phyloP scores from a whole-genome alignment of 257 asterid species.

The Haberlea rhodopensis region DNA sequence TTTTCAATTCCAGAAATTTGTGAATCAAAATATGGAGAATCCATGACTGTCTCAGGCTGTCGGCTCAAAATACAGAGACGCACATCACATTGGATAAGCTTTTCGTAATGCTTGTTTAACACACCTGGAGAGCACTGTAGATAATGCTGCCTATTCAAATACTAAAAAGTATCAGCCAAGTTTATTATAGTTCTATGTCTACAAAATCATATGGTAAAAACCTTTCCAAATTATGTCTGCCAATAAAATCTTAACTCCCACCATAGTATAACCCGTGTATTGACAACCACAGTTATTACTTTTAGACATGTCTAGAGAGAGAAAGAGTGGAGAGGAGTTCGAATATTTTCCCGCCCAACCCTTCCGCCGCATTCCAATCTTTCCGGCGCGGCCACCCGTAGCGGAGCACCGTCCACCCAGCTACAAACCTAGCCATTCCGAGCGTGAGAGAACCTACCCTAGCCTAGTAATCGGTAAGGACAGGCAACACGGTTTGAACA shows the following conservation, averaged over 20 bases:
- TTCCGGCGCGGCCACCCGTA: too few relatives aligned
- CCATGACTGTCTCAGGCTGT: constrained; percentile 50
- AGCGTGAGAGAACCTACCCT: too few relatives aligned
- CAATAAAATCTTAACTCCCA: not conserved
- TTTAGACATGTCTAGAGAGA: too few relatives aligned
- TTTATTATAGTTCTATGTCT: not conserved
- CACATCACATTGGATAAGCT: constrained; percentile 67
- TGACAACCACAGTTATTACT: too few relatives aligned
- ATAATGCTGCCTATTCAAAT: constrained; percentile 59
- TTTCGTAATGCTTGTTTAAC: constrained; percentile 74
- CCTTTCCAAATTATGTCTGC: constrained; percentile 9
- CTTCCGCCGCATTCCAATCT: too few relatives aligned
- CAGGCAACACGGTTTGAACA: too few relatives aligned
- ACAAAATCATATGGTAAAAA: constrained; percentile 10
- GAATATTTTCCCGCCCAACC: too few relatives aligned
- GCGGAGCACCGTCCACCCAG: too few relatives aligned
- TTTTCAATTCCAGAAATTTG: constrained; percentile 41
- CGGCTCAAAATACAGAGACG: constrained; percentile 62
- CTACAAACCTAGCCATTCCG: too few relatives aligned
- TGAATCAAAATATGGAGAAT: constrained; percentile 53
- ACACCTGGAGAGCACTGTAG: constrained; percentile 66
- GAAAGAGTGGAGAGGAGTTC: too few relatives aligned
- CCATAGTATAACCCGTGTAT: too few relatives aligned
- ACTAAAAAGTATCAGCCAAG: constrained; percentile 24
- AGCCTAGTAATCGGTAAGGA: too few relatives aligned